These are phyloP conservation scores for Strigomonas galati DNA, from an alignment of 208 protist genomes.

Conservation along the genomic window DNA sequence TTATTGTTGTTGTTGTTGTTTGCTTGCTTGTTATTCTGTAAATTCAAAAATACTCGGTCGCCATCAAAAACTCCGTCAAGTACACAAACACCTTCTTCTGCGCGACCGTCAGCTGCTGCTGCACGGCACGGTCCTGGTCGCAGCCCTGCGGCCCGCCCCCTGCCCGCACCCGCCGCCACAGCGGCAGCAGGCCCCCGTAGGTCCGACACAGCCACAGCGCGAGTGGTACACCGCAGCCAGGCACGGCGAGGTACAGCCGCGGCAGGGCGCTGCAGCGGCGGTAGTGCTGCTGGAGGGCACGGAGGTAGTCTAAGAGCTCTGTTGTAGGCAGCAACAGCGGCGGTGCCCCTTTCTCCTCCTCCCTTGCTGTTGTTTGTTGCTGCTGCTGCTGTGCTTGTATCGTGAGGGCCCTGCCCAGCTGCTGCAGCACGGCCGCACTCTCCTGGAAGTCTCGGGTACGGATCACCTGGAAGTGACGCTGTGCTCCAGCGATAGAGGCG, in stretches of 20 bases:
- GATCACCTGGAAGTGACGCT: neutral
- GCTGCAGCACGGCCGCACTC: neutral
- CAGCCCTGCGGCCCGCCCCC: conserved; percentile 1
- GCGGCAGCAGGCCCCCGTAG: neutral
- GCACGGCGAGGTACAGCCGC: neutral
- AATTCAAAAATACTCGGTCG: conserved; percentile 57
- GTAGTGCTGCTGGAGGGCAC: neutral
- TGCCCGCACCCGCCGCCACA: neutral
- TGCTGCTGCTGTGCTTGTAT: neutral
- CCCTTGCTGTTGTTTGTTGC: no score
- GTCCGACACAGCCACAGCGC: neutral
- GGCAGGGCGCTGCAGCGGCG: neutral
- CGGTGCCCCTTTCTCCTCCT: no score
- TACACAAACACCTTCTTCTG: conserved; percentile 71
- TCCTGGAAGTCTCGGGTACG: conserved; percentile 7
- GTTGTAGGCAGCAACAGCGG: neutral
- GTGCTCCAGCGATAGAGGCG: neutral
- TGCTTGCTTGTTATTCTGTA: no score
- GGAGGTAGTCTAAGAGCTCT: neutral
- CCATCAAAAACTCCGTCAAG: conserved; percentile 67
- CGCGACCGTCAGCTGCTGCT: conserved; percentile 28
- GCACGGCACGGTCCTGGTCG: conserved; percentile 17
- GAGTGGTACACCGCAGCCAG: neutral
- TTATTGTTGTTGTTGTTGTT: neutral
- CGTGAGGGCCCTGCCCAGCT: neutral